These are phyloP conservation scores for Paraphaeosphaeria minitans DNA, from an alignment of 2,329 filamentous ascomycete species.

Conservation along the genomic window DNA sequence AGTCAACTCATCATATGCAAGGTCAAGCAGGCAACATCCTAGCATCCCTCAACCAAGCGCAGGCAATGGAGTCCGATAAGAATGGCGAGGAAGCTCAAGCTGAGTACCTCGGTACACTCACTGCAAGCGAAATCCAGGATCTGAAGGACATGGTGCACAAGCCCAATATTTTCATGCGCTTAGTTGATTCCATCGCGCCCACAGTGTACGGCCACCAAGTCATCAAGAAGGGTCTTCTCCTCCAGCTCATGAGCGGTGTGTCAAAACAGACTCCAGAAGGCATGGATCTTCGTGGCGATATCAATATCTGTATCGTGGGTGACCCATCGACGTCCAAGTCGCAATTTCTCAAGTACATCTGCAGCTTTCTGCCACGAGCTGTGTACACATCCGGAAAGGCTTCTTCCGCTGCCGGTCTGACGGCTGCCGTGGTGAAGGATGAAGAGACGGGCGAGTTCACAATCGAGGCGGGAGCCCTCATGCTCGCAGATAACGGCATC, in stretches of 20 bases:
- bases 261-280: constrained; percentile 90
- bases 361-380: constrained; percentile 92
- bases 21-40: constrained; percentile 84
- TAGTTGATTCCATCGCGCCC: constrained; percentile 92
- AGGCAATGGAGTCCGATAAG: constrained; percentile 66
- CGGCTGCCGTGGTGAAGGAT: constrained; percentile 95
- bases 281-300: constrained; percentile 93
- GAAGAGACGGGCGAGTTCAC: constrained; percentile 99
- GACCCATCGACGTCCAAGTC: constrained; percentile 97
- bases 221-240: constrained; percentile 93
- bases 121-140: constrained; percentile 85
- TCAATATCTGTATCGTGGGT: constrained; percentile 98
- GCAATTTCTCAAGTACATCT: constrained; percentile 97
- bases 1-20: constrained; percentile 68
- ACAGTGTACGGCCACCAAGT: constrained; percentile 98
- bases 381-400: constrained; percentile 98
- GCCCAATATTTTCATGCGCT: constrained; percentile 89
- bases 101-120: constrained; percentile 84
- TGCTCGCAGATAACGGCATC: constrained; percentile 95
- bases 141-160: constrained; percentile 92
- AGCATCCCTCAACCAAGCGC: constrained; percentile 77
- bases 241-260: constrained; percentile 96
- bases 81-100: constrained; percentile 86
- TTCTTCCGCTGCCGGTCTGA: constrained; percentile 95
- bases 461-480: constrained; percentile 95